phyloP scores from a whole-genome alignment of 768 basidiomycete species.

The Dictyophora rubrovolvata region DNA sequence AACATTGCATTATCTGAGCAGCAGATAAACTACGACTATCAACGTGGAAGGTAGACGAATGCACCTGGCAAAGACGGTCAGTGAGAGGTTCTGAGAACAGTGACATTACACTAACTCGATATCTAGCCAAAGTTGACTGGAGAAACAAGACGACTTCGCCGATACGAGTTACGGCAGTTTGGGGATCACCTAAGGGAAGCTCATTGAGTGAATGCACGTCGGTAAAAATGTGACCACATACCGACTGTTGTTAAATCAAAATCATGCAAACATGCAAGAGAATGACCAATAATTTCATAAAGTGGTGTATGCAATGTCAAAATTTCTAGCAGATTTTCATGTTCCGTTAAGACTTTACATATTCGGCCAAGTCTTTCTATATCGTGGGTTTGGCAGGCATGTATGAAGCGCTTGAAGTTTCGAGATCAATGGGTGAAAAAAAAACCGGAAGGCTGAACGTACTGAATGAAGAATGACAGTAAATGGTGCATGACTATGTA shows the following conservation, averaged over 20 bases:
- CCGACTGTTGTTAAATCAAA: constrained; percentile 79
- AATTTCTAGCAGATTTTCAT: constrained; percentile 54
- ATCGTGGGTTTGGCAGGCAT: constrained; percentile 42
- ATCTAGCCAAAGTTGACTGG: constrained; percentile 56
- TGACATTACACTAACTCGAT: constrained; percentile 34
- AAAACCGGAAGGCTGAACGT: constrained; percentile 11
- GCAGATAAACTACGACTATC: constrained; percentile 37
- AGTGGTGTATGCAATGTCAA: constrained; percentile 57
- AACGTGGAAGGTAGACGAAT: constrained; percentile 34
- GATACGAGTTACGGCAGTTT: constrained; percentile 67
- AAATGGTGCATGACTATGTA: constrained; percentile 46
- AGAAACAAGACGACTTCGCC: constrained; percentile 72
- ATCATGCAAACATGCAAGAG: constrained; percentile 51
- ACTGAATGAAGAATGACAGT: constrained; percentile 51
- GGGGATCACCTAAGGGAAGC: constrained; percentile 57
- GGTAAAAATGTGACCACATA: constrained; percentile 24
- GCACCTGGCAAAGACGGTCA: constrained; percentile 33
- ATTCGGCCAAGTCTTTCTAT: constrained; percentile 60
- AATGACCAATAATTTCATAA: constrained; percentile 53
- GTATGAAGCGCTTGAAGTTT: constrained; percentile 46
- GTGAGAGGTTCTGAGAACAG: constrained; percentile 2
- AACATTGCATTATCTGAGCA: constrained; percentile 41
- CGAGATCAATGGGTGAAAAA: not conserved
- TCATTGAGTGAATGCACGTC: not conserved
- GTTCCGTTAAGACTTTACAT: constrained; percentile 54